A percentile compares a stretch with the other conserved stretches of the same genome.
Conservation (phyloP, 305 asterid genomes). For the Solanum hybrid region DNA sequence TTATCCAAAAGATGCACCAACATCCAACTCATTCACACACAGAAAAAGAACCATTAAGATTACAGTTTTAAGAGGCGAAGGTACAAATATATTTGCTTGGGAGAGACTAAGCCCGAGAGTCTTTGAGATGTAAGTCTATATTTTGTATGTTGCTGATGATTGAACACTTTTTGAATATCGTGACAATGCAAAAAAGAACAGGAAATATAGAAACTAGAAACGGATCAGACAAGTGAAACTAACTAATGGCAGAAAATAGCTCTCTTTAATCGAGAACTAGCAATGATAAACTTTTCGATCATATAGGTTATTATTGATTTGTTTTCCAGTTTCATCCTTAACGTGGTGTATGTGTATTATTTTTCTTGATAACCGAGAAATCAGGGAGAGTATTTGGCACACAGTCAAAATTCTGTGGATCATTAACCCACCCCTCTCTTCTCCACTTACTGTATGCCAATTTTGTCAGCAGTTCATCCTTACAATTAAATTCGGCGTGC, state of each 20-base stretch:
- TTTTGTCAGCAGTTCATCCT: not conserved
- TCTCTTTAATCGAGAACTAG: not conserved
- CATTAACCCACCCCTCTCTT: not conserved
- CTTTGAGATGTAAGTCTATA: not conserved
- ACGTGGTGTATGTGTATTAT: not conserved
- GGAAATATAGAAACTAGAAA: not conserved
- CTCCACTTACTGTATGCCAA: not conserved
- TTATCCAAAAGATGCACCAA: not conserved
- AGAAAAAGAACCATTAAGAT: not conserved
- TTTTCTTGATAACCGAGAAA: not conserved
- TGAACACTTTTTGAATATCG: not conserved
- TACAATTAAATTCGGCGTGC: not conserved
- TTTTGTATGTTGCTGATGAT: not conserved
- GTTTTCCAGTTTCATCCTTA: not conserved
- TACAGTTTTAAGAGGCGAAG: not conserved
- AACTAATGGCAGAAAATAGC: not conserved
- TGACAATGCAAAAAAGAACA: not conserved
- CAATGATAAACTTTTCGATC: not conserved
- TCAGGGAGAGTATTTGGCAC: not conserved
- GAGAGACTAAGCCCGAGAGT: not conserved
- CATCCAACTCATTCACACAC: not conserved
- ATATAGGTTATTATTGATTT: not conserved
- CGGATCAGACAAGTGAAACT: not conserved
- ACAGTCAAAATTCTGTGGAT: not conserved
- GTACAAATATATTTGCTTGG: not conserved